A percentile compares a stretch with the other conserved stretches of the same genome.
phyloP scores from a whole-genome alignment of 495 filamentous ascomycete genomes.

The Collariella sp. region DNA sequence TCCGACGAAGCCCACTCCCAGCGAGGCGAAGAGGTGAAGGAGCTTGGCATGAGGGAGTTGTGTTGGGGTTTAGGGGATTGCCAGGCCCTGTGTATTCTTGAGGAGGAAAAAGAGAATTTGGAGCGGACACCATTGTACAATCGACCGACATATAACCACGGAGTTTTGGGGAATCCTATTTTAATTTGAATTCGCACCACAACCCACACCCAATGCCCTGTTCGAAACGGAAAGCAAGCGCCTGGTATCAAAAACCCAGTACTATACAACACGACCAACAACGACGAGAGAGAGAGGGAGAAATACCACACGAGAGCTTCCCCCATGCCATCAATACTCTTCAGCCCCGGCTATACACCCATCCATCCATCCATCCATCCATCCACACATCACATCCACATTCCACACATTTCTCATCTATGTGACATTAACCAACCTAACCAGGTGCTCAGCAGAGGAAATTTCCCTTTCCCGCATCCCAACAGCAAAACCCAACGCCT shows the following conservation, averaged over 20 bases:
- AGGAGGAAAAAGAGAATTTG: not conserved
- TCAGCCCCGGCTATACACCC: constrained; percentile 3
- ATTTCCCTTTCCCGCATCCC: not conserved
- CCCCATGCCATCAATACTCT: not conserved
- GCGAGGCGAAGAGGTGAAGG: constrained; percentile 23
- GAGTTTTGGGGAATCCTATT: constrained; percentile 1
- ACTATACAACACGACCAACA: constrained; percentile 7
- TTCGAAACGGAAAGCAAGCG: not conserved
- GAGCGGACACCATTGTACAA: constrained; percentile 1
- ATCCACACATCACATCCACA: too few species aligned
- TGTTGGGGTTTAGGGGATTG: not conserved
- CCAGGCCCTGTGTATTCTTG: not conserved
- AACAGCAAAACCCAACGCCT: not conserved
- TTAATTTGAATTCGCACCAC: not conserved
- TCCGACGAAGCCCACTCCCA: constrained; percentile 21
- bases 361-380: too few species aligned
- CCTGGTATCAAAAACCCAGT: constrained; percentile 1
- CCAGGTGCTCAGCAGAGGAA: not conserved
- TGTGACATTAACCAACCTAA: constrained; percentile 9
- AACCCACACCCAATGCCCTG: not conserved
- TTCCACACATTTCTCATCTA: constrained; percentile 8
- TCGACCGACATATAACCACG: not conserved
- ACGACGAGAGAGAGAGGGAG: not conserved
- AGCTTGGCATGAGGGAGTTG: not conserved
- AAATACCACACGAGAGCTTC: not conserved